Base-by-base conservation (phyloP, 1,284 basidiomycete species). In the Apiotrichum laibachii region DNA sequence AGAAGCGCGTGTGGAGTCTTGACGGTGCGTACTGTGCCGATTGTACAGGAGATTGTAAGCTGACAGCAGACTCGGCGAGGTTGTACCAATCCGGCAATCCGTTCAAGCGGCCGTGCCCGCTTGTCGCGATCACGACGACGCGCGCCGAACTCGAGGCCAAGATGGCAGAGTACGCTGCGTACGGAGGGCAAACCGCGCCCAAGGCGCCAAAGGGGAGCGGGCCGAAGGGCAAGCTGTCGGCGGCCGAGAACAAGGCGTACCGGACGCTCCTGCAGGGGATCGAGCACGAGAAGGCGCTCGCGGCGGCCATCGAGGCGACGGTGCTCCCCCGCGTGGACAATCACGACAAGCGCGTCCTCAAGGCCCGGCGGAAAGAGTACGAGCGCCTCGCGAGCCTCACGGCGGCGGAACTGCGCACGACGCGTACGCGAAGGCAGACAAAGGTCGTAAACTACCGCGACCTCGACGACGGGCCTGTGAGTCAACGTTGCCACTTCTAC, bases 1-100 rank as follows among this genome's bases (percentile, higher is more conserved):
- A 76, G 60, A 63, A 64, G n/a, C 63, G 77, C 10, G 69, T 77
- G 52, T 78, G 77, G 77, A 57, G 66, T 15, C 62, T 78, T n/a
- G 77, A 78, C 53, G 54, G 76, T 76, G 53, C 66, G 75, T 65
- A 39, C 31, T 8, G 3, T 21, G 40, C 13, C 13, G 2, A n/a
- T n/a, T n/a, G n/a, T n/a, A n/a, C n/a, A n/a, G n/a, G n/a, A n/a
- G n/a, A n/a, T n/a, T n/a, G 18, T 34, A 34, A 47, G 48, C 57
- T 57, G 34, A 62, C 63, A 33, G 45, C 43, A 76, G 72, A 64
- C 50, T 76, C 76, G 1, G 67, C 71, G 4, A 58, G 76, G 34
- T 50, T 78, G 51, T 78, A 77, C 62, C 65, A 65, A 31, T 77
- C 75, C 19, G 72, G 75, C 11, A 78, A 78, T 61, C 77, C 77